phyloP scores from a whole-genome alignment of 2,329 filamentous ascomycete genomes.

The Teratosphaeria gauchensis region DNA sequence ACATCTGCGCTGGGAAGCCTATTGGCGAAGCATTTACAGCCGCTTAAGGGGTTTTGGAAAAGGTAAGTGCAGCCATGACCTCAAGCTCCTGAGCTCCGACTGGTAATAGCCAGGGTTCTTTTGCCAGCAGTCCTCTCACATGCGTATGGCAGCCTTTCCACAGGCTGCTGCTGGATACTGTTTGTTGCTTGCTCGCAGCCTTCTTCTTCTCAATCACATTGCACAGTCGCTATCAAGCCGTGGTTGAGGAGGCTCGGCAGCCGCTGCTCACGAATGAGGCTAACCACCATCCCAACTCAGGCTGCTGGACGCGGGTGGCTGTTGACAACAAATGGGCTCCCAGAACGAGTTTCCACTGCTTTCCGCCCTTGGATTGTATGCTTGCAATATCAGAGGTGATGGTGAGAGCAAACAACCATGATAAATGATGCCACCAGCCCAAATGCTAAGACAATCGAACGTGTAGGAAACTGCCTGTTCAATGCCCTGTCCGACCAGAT shows the following conservation, averaged over 20 bases:
- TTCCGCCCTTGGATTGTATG: slow-evolving; percentile 48
- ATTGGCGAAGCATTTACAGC: neutral
- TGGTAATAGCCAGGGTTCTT: neutral
- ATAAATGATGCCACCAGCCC: neutral
- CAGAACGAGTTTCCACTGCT: slow-evolving; percentile 46
- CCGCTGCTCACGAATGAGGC: neutral
- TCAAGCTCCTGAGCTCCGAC: neutral
- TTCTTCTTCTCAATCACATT: neutral
- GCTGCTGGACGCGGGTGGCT: neutral
- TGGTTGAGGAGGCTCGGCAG: neutral
- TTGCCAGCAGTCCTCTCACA: neutral
- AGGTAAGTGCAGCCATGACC: neutral
- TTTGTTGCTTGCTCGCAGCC: neutral
- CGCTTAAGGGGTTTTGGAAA: neutral
- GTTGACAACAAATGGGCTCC: slow-evolving; percentile 5
- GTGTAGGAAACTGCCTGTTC: slow-evolving; percentile 58
- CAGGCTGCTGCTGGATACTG: neutral
- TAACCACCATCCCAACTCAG: neutral
- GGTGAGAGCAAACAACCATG: slow-evolving; percentile 39
- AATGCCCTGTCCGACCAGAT: slow-evolving; percentile 59
- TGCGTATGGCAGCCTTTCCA: neutral
- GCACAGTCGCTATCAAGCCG: neutral
- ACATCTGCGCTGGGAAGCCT: neutral
- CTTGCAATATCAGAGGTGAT: slow-evolving; percentile 50
- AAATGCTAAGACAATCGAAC: neutral